phyloP scores from a whole-genome alignment of 192 early-diverging fungal genomes.

The Backusella australiensis region DNA sequence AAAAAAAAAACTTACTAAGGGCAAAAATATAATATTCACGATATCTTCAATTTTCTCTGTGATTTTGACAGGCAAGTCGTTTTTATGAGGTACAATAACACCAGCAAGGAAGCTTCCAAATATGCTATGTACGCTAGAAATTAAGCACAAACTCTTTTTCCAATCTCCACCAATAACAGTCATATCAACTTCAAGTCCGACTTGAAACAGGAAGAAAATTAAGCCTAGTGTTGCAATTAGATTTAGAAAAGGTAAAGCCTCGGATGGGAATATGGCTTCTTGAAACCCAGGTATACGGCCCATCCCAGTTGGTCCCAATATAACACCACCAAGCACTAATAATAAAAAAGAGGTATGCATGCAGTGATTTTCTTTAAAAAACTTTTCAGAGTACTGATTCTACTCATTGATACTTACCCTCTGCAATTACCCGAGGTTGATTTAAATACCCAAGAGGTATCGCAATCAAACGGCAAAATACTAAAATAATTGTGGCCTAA shows the following conservation, averaged over 20 bases:
- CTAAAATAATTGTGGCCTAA: constrained; percentile 61
- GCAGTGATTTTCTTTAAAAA: background rate
- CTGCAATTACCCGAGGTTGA: constrained; percentile 90
- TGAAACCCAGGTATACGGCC: constrained; percentile 71
- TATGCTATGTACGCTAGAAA: constrained; percentile 76
- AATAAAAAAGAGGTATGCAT: background rate
- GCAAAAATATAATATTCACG: constrained; percentile 84
- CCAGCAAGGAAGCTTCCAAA: constrained; percentile 92
- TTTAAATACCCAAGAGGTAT: constrained; percentile 54
- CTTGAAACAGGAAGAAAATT: constrained; percentile 84
- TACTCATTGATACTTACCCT: constrained; percentile 34
- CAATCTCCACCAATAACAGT: constrained; percentile 51
- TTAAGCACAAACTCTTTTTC: constrained; percentile 36
- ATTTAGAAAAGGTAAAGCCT: constrained; percentile 69
- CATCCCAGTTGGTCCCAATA: constrained; percentile 84
- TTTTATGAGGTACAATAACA: constrained; percentile 86
- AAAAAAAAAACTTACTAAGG: constrained; percentile 39
- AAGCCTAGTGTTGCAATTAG: constrained; percentile 89
- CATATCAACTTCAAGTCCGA: constrained; percentile 85
- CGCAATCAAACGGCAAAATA: constrained; percentile 66
- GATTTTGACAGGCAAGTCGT: constrained; percentile 81
- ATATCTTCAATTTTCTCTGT: constrained; percentile 94
- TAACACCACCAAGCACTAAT: constrained; percentile 76
- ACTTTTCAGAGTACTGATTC: no score
- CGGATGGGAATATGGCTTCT: constrained; percentile 69